Conservation (phyloP, 2,329 filamentous ascomycete genomes). For the Didymella arachidicola region DNA sequence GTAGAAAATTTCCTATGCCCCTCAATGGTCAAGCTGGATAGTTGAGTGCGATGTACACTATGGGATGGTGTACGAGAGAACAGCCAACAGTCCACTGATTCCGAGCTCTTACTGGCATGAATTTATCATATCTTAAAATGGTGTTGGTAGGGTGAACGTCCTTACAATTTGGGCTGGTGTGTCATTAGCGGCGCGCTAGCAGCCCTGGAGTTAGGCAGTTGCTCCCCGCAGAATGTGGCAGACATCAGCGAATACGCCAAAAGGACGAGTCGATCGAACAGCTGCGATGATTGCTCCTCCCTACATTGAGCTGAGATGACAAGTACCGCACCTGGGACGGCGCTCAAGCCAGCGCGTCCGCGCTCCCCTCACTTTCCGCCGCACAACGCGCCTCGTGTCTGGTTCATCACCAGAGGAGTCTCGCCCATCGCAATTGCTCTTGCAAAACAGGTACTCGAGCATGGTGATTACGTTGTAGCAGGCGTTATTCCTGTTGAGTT, state of each 20-base stretch:
- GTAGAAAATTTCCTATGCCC: conserved; percentile 9
- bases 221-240: conserved; percentile 18
- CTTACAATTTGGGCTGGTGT: conserved; percentile 14
- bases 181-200: conserved; percentile 19
- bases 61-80: not conserved
- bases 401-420: conserved; percentile 88
- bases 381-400: conserved; percentile 78
- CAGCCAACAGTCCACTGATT: not conserved
- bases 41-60: no score
- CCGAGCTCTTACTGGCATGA: not conserved
- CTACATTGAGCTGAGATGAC: conserved; percentile 6
- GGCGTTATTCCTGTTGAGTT: conserved; percentile 82
- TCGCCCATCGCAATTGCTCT: conserved; percentile 86
- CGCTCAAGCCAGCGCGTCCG: conserved; percentile 42
- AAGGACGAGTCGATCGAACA: not conserved
- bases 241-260: not conserved
- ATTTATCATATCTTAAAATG: not conserved
- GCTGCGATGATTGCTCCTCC: not conserved
- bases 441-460: conserved; percentile 80
- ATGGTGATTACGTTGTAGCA: conserved; percentile 89
- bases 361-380: conserved; percentile 63
- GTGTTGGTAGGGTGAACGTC: conserved; percentile 1
- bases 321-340: conserved; percentile 8
- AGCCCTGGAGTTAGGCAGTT: conserved; percentile 26
- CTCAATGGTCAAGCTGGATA: not conserved